phyloP scores from a whole-genome alignment of 2,329 filamentous ascomycete species.

The Cladosporium phlei region DNA sequence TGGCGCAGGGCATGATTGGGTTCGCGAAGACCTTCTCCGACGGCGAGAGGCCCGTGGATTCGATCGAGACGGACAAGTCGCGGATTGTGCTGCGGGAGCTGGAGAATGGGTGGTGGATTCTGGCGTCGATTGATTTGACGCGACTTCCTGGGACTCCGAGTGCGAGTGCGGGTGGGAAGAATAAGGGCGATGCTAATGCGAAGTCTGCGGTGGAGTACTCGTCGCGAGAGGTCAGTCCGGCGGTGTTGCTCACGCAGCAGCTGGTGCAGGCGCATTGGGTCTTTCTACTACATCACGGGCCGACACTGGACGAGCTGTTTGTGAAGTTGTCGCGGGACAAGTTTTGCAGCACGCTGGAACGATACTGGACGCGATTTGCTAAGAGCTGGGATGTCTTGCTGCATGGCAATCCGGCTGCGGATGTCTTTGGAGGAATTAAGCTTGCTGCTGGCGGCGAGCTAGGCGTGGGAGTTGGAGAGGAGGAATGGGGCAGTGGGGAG shows the following conservation, averaged over 20 bases:
- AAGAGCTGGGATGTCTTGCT: constrained; percentile 80
- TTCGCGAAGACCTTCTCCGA: constrained; percentile 85
- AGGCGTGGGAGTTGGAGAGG: constrained; percentile 89
- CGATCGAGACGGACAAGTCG: constrained; percentile 85
- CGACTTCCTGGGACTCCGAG: constrained; percentile 53
- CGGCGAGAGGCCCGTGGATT: constrained; percentile 66
- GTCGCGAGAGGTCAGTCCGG: constrained; percentile 80
- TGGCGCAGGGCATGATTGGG: constrained; percentile 93
- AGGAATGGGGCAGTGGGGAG: constrained; percentile 90
- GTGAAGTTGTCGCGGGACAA: constrained; percentile 58
- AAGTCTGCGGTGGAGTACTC: constrained; percentile 68
- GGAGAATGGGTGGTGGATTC: constrained; percentile 90
- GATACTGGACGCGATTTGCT: constrained; percentile 72
- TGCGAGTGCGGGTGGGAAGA: constrained; percentile 19
- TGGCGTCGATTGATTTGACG: constrained; percentile 84
- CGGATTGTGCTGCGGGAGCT: constrained; percentile 81
- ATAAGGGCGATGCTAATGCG: constrained; percentile 16
- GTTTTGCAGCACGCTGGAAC: constrained; percentile 67
- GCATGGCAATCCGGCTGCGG: constrained; percentile 78
- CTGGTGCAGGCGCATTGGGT: constrained; percentile 74
- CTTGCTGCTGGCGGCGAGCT: constrained; percentile 86
- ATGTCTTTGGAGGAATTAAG: constrained; percentile 78
- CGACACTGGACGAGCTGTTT: constrained; percentile 67
- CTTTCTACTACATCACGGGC: constrained; percentile 83
- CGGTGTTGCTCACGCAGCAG: constrained; percentile 72